phyloP scores from a whole-genome alignment of 129 eudicot genomes.

The Chrysanthemum lavandulifolium region DNA sequence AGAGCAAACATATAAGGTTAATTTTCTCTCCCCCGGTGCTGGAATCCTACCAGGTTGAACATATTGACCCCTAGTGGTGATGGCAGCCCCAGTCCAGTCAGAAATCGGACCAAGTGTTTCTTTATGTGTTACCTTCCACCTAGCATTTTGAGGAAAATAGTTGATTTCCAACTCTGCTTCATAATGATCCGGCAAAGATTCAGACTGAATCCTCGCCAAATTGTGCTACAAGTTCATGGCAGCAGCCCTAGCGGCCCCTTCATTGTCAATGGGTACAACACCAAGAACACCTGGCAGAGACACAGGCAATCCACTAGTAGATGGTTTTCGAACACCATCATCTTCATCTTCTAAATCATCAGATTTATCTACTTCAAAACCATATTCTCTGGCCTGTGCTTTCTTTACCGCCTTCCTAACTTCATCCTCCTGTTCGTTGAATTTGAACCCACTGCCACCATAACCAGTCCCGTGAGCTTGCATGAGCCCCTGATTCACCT shows the following conservation, averaged over 20 bases:
- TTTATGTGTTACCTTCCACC: background rate
- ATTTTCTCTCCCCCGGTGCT: slow-evolving; percentile 66
- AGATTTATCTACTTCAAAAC: slow-evolving; percentile 82
- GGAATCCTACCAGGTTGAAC: slow-evolving; percentile 61
- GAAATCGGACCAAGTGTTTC: background rate
- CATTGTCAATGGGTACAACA: slow-evolving; percentile 28
- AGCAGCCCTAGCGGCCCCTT: slow-evolving; percentile 70
- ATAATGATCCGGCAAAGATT: background rate
- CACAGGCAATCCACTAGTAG: slow-evolving; percentile 35
- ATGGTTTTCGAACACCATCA: slow-evolving; percentile 56
- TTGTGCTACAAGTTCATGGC: background rate
- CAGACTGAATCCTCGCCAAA: background rate
- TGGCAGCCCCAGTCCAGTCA: background rate
- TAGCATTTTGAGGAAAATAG: background rate
- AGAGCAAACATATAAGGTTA: background rate
- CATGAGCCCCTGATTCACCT: slow-evolving; percentile 71
- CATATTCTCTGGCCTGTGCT: slow-evolving; percentile 87
- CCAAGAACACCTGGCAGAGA: slow-evolving; percentile 32
- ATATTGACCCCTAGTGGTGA: slow-evolving; percentile 53
- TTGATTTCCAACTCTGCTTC: background rate
- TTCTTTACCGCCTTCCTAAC: slow-evolving; percentile 79
- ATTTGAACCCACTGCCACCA: slow-evolving; percentile 77
- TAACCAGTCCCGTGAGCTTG: slow-evolving; percentile 75
- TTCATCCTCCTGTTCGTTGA: slow-evolving; percentile 76
- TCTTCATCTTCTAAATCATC: slow-evolving; percentile 80